A percentile compares a stretch with the other conserved stretches of the same genome.
These are phyloP conservation scores for Erodium trifolium DNA, from an alignment of 441 rosid genomes.

Conservation along the genomic window DNA sequence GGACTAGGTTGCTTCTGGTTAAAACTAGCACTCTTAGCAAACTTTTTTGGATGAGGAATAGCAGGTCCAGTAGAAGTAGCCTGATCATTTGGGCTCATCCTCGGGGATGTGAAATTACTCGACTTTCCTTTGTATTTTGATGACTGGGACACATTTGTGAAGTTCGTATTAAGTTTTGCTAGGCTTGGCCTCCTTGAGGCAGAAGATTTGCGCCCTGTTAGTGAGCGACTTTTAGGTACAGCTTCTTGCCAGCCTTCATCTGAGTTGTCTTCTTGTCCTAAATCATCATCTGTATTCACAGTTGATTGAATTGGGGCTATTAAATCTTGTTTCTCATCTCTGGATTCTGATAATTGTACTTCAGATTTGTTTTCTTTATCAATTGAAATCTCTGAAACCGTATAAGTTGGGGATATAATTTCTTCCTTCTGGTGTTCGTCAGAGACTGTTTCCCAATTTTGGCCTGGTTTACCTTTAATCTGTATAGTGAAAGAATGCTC, in stretches of 20 bases:
- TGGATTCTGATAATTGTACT: slow-evolving; percentile 39
- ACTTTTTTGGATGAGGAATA: slow-evolving; percentile 45
- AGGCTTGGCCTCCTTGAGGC: slow-evolving; percentile 74
- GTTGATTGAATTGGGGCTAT: slow-evolving; percentile 33
- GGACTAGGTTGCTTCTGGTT: slow-evolving; percentile 48
- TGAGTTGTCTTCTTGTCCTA: slow-evolving; percentile 36
- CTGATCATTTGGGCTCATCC: slow-evolving; percentile 42
- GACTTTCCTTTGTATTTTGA: slow-evolving; percentile 66
- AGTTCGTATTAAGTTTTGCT: slow-evolving; percentile 86
- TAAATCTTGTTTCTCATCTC: slow-evolving; percentile 43
- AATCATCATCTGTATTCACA: slow-evolving; percentile 26
- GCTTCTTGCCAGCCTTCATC: slow-evolving; percentile 94
- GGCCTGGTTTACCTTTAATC: slow-evolving; percentile 69
- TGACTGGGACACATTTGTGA: slow-evolving; percentile 57
- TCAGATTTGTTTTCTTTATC: slow-evolving; percentile 66
- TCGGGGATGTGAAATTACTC: slow-evolving; percentile 56
- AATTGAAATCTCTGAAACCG: slow-evolving; percentile 39
- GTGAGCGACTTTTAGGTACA: slow-evolving; percentile 67
- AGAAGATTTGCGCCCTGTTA: slow-evolving; percentile 55
- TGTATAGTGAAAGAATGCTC: slow-evolving; percentile 26
- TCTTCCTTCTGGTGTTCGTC: slow-evolving; percentile 70
- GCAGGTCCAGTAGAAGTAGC: slow-evolving; percentile 39
- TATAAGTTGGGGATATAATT: slow-evolving; percentile 29
- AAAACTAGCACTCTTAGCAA: slow-evolving; percentile 66
- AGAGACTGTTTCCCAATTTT: slow-evolving; percentile 40